phyloP scores from a whole-genome alignment of 441 rosid genomes.

The Brassica hybrid region DNA sequence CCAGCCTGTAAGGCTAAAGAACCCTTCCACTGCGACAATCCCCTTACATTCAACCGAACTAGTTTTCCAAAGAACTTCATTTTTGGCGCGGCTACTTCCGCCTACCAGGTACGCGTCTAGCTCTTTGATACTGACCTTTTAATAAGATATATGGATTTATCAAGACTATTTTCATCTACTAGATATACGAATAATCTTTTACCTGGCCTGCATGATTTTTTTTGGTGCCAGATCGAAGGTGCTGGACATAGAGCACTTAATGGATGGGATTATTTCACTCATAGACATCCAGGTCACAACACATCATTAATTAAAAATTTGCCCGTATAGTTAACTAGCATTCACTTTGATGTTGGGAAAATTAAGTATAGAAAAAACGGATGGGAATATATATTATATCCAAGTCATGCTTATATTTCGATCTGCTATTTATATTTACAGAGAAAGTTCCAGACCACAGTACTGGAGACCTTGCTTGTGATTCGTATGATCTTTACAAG shows the following conservation, averaged over 20 bases:
- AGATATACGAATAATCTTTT: neutral
- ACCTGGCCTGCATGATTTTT: neutral
- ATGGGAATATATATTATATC: neutral
- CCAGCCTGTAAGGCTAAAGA: conserved; percentile 7
- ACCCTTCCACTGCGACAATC: conserved; percentile 26
- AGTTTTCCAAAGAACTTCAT: conserved; percentile 18
- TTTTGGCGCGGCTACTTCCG: conserved; percentile 23
- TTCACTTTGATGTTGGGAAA: neutral
- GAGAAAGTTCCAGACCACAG: neutral
- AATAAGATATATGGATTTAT: neutral
- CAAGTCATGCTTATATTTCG: neutral
- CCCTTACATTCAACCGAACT: conserved; percentile 13
- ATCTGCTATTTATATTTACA: neutral
- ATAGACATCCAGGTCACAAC: conserved; percentile 28
- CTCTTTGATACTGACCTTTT: neutral
- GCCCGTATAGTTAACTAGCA: neutral
- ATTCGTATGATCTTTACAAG: neutral
- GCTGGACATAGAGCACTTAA: conserved; percentile 29
- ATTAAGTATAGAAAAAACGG: neutral
- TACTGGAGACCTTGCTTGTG: neutral
- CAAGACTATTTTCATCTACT: neutral
- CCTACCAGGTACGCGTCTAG: conserved; percentile 9
- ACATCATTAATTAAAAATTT: neutral
- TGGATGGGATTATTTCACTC: conserved; percentile 33
- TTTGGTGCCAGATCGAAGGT: conserved; percentile 16